phyloP scores from a whole-genome alignment of 805 yeast species.

The Pachysolen tannophilus region DNA sequence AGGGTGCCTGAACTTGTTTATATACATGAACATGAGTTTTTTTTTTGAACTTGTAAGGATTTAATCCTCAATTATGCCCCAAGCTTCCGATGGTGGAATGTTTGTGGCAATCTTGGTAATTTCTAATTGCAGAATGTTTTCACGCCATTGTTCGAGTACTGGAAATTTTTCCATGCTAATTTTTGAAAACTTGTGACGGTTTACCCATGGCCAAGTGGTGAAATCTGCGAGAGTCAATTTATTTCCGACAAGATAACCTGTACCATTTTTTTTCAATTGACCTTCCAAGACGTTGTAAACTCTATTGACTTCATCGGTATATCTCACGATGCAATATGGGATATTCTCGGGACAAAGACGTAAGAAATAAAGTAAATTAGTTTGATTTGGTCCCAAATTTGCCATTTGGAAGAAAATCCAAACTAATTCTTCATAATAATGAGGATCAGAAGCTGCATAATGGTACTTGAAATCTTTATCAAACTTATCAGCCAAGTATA shows the following conservation, averaged over 20 bases:
- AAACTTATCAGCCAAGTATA: slow-evolving; percentile 51
- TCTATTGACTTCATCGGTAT: slow-evolving; percentile 40
- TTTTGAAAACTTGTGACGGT: background rate
- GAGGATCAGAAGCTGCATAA: slow-evolving; percentile 27
- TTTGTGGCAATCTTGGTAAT: too few species aligned
- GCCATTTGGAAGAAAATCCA: slow-evolving; percentile 53
- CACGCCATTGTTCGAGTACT: slow-evolving; percentile 4
- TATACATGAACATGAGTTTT: too few species aligned
- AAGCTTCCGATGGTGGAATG: too few species aligned
- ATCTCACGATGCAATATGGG: slow-evolving; percentile 47
- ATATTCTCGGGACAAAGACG: slow-evolving; percentile 39
- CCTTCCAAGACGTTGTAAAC: slow-evolving; percentile 46
- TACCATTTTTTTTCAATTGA: slow-evolving; percentile 35
- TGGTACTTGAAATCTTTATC: slow-evolving; percentile 44
- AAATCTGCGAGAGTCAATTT: slow-evolving; percentile 55
- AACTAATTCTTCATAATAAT: slow-evolving; percentile 45
- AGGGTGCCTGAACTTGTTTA: too few species aligned
- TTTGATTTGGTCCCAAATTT: slow-evolving; percentile 55
- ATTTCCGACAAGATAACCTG: slow-evolving; percentile 54
- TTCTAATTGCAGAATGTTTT: too few species aligned
- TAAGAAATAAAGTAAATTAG: slow-evolving; percentile 46
- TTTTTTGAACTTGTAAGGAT: too few species aligned
- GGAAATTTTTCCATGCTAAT: slow-evolving; percentile 4
- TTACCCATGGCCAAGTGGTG: slow-evolving; percentile 40
- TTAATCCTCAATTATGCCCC: too few species aligned